Conservation (phyloP, 257 asterid species). For the Eucommia ulmoides region DNA sequence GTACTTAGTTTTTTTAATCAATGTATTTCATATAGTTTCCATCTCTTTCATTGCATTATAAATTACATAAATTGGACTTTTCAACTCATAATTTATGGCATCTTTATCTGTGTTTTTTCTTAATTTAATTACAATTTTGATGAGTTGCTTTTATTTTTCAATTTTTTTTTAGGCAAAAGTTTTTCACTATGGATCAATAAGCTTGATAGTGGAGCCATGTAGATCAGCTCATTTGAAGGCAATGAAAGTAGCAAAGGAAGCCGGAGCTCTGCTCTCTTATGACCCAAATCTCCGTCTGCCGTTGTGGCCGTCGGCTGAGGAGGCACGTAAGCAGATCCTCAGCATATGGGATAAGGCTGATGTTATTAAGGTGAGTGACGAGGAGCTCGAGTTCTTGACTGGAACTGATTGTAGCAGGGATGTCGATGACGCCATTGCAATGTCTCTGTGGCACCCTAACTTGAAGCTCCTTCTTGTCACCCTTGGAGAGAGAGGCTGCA, state of each 20-base stretch:
- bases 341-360: slow-evolving; percentile 95
- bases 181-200: slow-evolving; percentile 87
- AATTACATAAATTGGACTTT: too few species aligned
- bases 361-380: slow-evolving; percentile 81
- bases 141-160: not conserved
- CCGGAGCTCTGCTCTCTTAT: slow-evolving; percentile 81
- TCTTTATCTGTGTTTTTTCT: too few species aligned
- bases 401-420: slow-evolving; percentile 64
- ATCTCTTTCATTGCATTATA: too few species aligned
- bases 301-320: slow-evolving; percentile 69
- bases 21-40: too few species aligned
- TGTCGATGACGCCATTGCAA: slow-evolving; percentile 69
- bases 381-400: slow-evolving; percentile 78
- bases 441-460: slow-evolving; percentile 84
- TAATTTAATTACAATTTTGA: too few species aligned
- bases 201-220: slow-evolving; percentile 96
- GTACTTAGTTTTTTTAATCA: too few species aligned
- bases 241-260: slow-evolving; percentile 81
- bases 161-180: slow-evolving; percentile 47
- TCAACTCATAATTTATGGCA: too few species aligned
- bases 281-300: slow-evolving; percentile 91
- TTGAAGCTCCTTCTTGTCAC: slow-evolving; percentile 82
- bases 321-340: slow-evolving; percentile 73
- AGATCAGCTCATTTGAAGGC: slow-evolving; percentile 93
- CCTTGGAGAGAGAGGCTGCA: slow-evolving; percentile 86